Evolutionary conservation across 768 basidiomycete species (phyloP).

Genomic region (Pleurotus sapidus): DNA sequence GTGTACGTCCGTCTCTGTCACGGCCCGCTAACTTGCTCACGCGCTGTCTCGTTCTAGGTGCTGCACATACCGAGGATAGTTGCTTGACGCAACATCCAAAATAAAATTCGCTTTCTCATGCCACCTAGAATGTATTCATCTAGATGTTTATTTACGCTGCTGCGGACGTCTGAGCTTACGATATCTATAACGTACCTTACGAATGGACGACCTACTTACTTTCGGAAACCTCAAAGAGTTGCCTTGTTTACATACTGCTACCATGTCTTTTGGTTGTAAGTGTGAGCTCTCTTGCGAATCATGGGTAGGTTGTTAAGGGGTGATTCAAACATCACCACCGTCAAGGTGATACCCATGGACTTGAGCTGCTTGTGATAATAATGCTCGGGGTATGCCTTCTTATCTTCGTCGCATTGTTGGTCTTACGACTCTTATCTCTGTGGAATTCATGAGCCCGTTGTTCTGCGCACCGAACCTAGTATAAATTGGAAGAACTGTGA

Average conservation of each 20-base stretch:
- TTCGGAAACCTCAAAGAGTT: too few species aligned
- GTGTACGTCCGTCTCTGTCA: constrained; percentile 46
- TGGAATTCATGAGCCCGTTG: not conserved
- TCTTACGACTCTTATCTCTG: not conserved
- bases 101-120: not conserved
- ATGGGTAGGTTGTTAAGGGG: too few species aligned
- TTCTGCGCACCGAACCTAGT: not conserved
- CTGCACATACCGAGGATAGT: constrained; percentile 74
- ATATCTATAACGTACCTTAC: constrained; percentile 4
- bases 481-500: not conserved
- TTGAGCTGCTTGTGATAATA: too few species aligned
- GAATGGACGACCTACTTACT: not conserved
- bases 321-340: too few species aligned
- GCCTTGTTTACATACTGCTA: too few species aligned
- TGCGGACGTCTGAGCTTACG: not conserved
- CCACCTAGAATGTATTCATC: not conserved
- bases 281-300: too few species aligned
- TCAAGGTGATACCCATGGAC: too few species aligned
- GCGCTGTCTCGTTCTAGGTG: constrained; percentile 42
- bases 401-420: not conserved
- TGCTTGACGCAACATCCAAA: constrained; percentile 1
- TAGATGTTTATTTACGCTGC: constrained; percentile 2
- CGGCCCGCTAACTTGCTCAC: not conserved
- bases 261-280: too few species aligned
- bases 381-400: not conserved